phyloP scores from a whole-genome alignment of 2,329 filamentous ascomycete genomes.

The Trichocomaceae sp. region DNA sequence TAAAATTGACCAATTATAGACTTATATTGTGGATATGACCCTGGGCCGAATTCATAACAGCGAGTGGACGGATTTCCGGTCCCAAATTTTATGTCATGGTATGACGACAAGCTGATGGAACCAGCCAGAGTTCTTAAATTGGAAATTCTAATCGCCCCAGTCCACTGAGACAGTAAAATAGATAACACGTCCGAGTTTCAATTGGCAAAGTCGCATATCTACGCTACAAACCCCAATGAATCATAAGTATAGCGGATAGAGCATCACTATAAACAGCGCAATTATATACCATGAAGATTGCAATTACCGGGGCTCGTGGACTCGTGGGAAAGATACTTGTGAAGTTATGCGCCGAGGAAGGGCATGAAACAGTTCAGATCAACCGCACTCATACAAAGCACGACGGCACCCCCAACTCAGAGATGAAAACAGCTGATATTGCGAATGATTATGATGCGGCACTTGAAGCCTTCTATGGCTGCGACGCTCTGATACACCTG shows the following conservation, averaged over 20 bases:
- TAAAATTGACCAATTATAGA: neutral
- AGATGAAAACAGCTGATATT: slow-evolving; percentile 30
- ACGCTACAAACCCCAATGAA: neutral
- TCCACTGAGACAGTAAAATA: slow-evolving; percentile 17
- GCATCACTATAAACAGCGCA: neutral
- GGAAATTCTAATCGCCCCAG: neutral
- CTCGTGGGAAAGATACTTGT: slow-evolving; percentile 26
- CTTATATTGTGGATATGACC: too few relatives aligned
- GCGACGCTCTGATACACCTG: slow-evolving; percentile 35
- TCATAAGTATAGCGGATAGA: neutral
- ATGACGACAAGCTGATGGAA: slow-evolving; percentile 10
- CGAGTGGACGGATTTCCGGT: neutral
- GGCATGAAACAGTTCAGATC: slow-evolving; percentile 30
- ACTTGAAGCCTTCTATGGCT: slow-evolving; percentile 27
- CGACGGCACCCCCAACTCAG: slow-evolving; percentile 26
- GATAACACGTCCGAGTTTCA: neutral
- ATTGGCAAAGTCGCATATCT: neutral
- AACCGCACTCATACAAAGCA: slow-evolving; percentile 26
- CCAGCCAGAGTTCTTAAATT: neutral
- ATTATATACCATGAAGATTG: slow-evolving; percentile 31
- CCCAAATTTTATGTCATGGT: neutral
- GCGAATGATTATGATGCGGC: slow-evolving; percentile 29
- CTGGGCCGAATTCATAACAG: neutral
- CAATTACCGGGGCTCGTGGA: slow-evolving; percentile 35
- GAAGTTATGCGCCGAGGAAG: slow-evolving; percentile 26